A percentile compares a stretch with the other conserved stretches of the same genome.
phyloP scores from a whole-genome alignment of 306 rosid genomes.

The Cicer chorassanicum region DNA sequence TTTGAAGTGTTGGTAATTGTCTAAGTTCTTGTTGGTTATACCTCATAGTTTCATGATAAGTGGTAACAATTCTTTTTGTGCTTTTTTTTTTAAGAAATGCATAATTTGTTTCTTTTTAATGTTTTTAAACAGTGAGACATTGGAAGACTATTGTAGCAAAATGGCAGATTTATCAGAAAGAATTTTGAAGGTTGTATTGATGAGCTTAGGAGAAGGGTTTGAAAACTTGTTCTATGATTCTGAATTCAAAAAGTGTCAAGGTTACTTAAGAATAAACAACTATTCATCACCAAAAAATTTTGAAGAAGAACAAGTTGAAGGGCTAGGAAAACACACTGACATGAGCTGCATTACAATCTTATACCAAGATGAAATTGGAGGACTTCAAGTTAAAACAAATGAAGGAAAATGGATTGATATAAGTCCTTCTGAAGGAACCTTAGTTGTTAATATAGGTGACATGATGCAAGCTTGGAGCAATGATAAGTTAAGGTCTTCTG shows the following conservation, averaged over 20 bases:
- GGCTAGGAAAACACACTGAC: conserved; percentile 97
- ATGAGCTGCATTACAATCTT: conserved; percentile 90
- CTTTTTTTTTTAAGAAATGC: not conserved
- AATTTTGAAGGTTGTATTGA: conserved; percentile 59
- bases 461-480: conserved; percentile 97
- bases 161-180: conserved; percentile 76
- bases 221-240: conserved; percentile 57
- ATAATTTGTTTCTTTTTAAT: conserved; percentile 15
- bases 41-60: too few species aligned
- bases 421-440: conserved; percentile 72
- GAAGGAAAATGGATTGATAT: conserved; percentile 88
- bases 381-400: conserved; percentile 81
- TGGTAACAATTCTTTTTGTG: not conserved
- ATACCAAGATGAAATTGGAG: conserved; percentile 85
- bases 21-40: too few species aligned
- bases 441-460: conserved; percentile 90
- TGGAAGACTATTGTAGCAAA: conserved; percentile 84
- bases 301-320: conserved; percentile 64
- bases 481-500: conserved; percentile 80
- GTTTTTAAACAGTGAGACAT: conserved; percentile 60
- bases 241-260: conserved; percentile 80
- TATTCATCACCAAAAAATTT: conserved; percentile 63
- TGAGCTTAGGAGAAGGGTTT: conserved; percentile 70
- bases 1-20: too few species aligned
- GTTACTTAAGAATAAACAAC: conserved; percentile 86